These are phyloP conservation scores for Colletotrichum australisinense DNA, from an alignment of 2,329 filamentous ascomycete genomes.

Conservation along the genomic window DNA sequence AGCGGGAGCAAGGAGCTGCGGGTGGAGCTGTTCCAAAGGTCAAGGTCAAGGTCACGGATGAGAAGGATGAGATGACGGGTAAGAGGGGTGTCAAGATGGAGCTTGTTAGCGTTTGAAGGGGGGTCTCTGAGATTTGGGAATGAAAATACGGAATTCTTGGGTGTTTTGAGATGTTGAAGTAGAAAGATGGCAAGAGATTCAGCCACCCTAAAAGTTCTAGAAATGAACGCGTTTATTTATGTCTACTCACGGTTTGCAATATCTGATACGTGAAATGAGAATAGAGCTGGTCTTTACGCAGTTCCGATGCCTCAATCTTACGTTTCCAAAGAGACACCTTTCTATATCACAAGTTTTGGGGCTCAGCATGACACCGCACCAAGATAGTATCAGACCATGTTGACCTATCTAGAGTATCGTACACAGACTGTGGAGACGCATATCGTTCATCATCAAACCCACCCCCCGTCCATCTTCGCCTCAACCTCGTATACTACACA, in stretches of 20 bases:
- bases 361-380: neutral
- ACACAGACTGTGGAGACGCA: neutral
- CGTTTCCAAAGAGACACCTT: neutral
- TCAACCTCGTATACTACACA: neutral
- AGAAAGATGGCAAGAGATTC: neutral
- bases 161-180: neutral
- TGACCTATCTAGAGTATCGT: neutral
- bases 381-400: neutral
- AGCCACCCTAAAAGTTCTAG: neutral
- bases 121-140: neutral
- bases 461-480: neutral
- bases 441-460: neutral
- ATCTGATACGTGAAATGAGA: neutral
- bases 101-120: conserved; percentile 54
- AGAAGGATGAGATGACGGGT: conserved; percentile 94
- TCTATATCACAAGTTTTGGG: neutral
- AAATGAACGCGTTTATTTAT: neutral
- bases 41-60: conserved; percentile 87
- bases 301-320: neutral
- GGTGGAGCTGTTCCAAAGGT: conserved; percentile 92
- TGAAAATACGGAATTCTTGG: neutral
- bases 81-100: conserved; percentile 91
- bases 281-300: neutral
- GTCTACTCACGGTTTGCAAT: neutral
- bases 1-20: conserved; percentile 65